Conservation (phyloP, 805 yeast species). For the Scheffersomyces coipomensis region DNA sequence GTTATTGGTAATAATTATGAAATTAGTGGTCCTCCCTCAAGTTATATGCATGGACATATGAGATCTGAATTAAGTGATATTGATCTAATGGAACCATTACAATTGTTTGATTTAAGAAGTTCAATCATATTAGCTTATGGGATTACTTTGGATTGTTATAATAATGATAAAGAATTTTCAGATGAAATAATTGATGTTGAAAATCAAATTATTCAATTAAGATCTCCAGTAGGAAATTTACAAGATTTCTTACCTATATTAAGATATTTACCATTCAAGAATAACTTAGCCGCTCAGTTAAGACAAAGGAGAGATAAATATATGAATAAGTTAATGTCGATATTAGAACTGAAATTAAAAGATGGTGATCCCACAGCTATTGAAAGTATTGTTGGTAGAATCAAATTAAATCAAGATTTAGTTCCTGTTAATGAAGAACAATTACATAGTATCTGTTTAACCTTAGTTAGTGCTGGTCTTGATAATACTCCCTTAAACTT, state of each 20-base stretch:
- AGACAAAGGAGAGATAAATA: constrained; percentile 49
- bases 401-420: constrained; percentile 3
- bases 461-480: constrained; percentile 78
- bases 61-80: constrained; percentile 23
- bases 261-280: constrained; percentile 24
- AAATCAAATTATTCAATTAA: constrained; percentile 50
- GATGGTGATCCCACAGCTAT: constrained; percentile 20
- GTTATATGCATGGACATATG: constrained; percentile 11
- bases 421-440: constrained; percentile 30
- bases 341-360: constrained; percentile 13
- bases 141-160: constrained; percentile 41
- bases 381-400: constrained; percentile 33
- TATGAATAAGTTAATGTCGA: constrained; percentile 33
- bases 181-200: constrained; percentile 56
- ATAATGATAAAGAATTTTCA: constrained; percentile 35
- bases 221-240: constrained; percentile 57
- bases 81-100: constrained; percentile 41
- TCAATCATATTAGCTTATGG: constrained; percentile 57
- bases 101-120: constrained; percentile 50
- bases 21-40: constrained; percentile 17
- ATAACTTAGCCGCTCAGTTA: constrained; percentile 12
- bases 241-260: constrained; percentile 54
- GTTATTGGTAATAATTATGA: constrained; percentile 9
- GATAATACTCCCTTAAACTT: constrained; percentile 69
- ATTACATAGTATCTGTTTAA: constrained; percentile 59